Base-by-base conservation (phyloP, 768 basidiomycete genomes). In the Melanogaster broomeanus region DNA sequence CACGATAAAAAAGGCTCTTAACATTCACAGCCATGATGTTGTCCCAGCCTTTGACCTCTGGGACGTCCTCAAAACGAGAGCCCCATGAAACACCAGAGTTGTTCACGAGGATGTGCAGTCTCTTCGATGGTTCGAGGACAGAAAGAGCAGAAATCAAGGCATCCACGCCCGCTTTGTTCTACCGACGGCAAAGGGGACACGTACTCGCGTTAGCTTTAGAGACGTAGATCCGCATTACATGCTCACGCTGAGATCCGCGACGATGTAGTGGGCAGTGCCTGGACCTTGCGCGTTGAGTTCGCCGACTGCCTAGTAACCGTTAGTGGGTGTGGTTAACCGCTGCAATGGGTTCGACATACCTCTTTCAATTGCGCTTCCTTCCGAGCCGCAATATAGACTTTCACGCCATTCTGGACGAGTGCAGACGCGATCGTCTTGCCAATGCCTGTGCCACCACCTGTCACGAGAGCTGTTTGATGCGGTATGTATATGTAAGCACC, bases 331-430 rank as follows among this genome's bases (percentile, higher is more conserved):
- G 13, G 28, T 46, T 12, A 25, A 12, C 10, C 19, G 6, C 2
- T 12, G 28, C 16, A 22, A n/a, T n/a, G 9, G 35, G 2, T 18
- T 11, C 22, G n/a, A 44, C 77, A 45, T 49, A 87, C 89, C 77
- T 88, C 81, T 71, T 87, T 83, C 51, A 95, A 76, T 60, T 87
- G 86, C 18, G 75, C 65, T 72, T 90, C 88, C 65, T 92, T 93
- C 49, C 93, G 77, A 11, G 90, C 85, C 13, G 93, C 91, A 58
- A 95, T 93, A 72, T 94, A 93, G 37, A 96, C 93, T 59, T 83
- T 87, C 30, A 87, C 90, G 12, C 93, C 93, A 61, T 94, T 93
- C 70, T 86, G 82, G 1, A 87, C 88, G 59, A 91, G 86, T 2
- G 88, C 85, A 0, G 82, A 73, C 21, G 93, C 90, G 60, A 94